Base-by-base conservation (phyloP, 106 monocot species). In the Phalaenopsis aphrodite region DNA sequence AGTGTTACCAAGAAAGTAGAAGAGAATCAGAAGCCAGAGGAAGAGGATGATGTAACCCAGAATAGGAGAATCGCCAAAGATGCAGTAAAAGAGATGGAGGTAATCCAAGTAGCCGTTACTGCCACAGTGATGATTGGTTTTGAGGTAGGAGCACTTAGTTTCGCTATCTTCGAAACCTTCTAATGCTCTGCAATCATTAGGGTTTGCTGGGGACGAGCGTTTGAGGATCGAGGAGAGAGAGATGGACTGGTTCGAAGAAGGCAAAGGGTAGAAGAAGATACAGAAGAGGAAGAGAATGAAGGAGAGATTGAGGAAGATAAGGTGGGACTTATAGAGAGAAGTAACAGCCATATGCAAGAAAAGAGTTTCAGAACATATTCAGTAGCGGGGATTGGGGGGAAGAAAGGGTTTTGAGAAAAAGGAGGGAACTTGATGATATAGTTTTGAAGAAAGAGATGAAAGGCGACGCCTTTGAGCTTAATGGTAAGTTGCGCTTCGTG, bases 61-160 rank as follows among this genome's bases (percentile, higher is more conserved):
- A 48, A 75, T 0, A 12, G 88, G 88, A 48, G 36, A 42, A 12
- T 55, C 14, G 5, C 81, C 78, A 3, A 75, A 85, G 3, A 41
- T 7, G 83, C 88, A 88, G 83, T 85, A 85, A 78, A 85, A 88
- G 66, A 88, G 57, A 41, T 66, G 39, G 43, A 85, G 85, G 66
- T 88, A 88, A 78, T 88, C 74, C 17, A 88, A 80, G 88, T 74
- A 88, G 78, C 85, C 88, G 16, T 45, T 66, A 6, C 85, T 55
- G n/a, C 55, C 66, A 72, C 85, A 89, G 19, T 75, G 72, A 78
- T 30, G 19, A 2, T 86, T 56, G 14, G 47, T 18, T 11, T 82
- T 79, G 61, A 90, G 75, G 75, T 88, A 89, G 12, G 55, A 64
- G 80, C 88, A 93, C 84, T 93, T 87, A 64, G 80, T 55, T 3